Evolutionary conservation across 345 rosid species (phyloP).

Genomic region (Geranium brycei): DNA sequence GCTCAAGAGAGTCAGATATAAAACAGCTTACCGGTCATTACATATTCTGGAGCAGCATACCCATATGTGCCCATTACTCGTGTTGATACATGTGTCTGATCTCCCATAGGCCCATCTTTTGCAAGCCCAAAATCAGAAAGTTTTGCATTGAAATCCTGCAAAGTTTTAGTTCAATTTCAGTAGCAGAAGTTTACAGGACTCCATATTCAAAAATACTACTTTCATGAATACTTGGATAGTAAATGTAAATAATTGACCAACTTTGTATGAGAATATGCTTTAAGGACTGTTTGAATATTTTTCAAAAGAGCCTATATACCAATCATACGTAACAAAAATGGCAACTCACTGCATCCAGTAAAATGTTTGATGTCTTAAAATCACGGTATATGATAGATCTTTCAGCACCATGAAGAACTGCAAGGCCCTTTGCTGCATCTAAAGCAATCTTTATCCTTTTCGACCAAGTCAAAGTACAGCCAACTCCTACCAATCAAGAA

Average conservation of each 20-base stretch:
- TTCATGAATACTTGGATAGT: slow-evolving; percentile 1
- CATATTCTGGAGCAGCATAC: slow-evolving; percentile 94
- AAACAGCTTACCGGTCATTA: slow-evolving; percentile 67
- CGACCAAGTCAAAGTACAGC: slow-evolving; percentile 82
- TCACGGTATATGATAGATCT: slow-evolving; percentile 89
- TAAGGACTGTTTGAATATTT: background rate
- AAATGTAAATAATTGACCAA: background rate
- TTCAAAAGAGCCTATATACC: background rate
- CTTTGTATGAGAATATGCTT: background rate
- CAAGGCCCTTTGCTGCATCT: slow-evolving; percentile 88
- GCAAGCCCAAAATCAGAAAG: slow-evolving; percentile 96
- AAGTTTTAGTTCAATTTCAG: slow-evolving; percentile 18
- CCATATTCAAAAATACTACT: background rate
- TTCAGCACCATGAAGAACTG: slow-evolving; percentile 88
- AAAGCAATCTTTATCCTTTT: slow-evolving; percentile 89
- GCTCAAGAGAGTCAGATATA: background rate
- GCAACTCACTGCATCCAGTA: slow-evolving; percentile 59
- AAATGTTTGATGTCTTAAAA: slow-evolving; percentile 91
- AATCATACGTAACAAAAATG: background rate
- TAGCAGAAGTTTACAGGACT: slow-evolving; percentile 4
- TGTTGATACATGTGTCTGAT: slow-evolving; percentile 96
- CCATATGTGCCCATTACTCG: slow-evolving; percentile 98
- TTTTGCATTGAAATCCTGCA: slow-evolving; percentile 78
- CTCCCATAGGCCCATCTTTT: slow-evolving; percentile 97
- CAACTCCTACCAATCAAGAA: slow-evolving; percentile 48